Conservation (phyloP, 2,329 filamentous ascomycete species). For the Ceratocystis cubensis region DNA sequence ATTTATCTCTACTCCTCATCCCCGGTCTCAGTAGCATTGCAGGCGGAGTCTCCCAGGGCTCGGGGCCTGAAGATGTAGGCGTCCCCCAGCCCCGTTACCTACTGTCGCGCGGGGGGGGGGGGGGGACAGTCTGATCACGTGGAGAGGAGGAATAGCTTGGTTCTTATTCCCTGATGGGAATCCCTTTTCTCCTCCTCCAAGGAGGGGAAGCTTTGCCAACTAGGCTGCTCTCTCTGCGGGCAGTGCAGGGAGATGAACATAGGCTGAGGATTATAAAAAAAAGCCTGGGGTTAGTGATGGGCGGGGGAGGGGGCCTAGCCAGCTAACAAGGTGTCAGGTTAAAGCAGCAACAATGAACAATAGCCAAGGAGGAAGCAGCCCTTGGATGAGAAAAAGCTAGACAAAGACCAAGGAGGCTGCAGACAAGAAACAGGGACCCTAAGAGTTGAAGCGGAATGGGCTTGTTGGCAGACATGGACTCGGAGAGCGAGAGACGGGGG, state of each 20-base stretch:
- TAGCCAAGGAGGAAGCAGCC: not conserved
- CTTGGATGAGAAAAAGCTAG: not conserved
- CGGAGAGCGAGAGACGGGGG: not conserved
- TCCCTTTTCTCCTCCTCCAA: not conserved
- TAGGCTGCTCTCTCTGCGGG: not conserved
- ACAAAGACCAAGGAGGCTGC: not conserved
- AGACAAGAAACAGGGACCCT: not conserved
- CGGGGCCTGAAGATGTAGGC: not conserved
- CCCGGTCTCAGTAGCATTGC: not conserved
- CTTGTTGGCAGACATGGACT: not conserved
- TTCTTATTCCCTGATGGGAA: not conserved
- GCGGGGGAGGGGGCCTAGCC: not conserved
- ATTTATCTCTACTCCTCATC: too few relatives aligned
- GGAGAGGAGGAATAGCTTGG: not conserved
- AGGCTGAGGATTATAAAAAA: not conserved
- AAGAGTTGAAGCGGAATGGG: not conserved
- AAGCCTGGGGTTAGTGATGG: not conserved
- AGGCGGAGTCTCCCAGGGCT: not conserved
- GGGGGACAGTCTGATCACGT: not conserved
- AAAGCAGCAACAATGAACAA: slow-evolving; percentile 1
- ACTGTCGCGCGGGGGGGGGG: not conserved
- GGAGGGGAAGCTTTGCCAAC: not conserved
- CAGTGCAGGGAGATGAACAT: not conserved
- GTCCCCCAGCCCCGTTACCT: not conserved
- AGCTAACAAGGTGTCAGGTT: not conserved